Conservation (phyloP, 2,329 filamentous ascomycete species). For the Stromatinia cepivora region DNA sequence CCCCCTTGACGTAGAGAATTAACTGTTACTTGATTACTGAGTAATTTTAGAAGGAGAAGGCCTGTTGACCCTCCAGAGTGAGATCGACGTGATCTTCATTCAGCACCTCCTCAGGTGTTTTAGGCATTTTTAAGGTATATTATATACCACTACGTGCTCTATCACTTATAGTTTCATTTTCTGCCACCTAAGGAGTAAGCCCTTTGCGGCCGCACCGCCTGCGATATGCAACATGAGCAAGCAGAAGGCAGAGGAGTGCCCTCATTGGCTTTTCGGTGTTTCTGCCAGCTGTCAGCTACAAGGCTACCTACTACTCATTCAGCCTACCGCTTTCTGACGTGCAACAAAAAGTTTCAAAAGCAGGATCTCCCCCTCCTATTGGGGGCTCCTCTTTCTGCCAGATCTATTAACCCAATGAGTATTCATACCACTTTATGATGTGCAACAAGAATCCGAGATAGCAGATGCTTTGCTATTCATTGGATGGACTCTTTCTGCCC, state of each 20-base stretch:
- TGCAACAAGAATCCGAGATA: neutral
- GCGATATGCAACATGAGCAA: neutral
- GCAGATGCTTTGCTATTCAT: neutral
- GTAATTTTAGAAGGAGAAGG: fast-evolving
- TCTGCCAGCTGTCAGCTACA: neutral
- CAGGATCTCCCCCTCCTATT: neutral
- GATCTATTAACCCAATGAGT: neutral
- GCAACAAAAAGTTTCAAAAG: neutral
- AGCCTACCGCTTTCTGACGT: neutral
- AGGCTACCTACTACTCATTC: too few relatives aligned
- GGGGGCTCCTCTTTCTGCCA: neutral
- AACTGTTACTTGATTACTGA: neutral
- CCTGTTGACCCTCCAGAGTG: too few relatives aligned
- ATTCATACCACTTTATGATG: neutral
- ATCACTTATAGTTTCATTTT: neutral
- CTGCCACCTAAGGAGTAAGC: neutral
- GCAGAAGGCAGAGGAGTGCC: fast-evolving
- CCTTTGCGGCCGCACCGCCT: neutral
- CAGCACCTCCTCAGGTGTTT: neutral
- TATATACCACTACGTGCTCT: neutral
- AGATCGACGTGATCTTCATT: neutral
- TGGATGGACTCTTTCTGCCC: neutral
- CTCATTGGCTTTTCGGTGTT: neutral
- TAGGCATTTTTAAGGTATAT: too few relatives aligned
- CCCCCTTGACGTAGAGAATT: too few relatives aligned